These are phyloP conservation scores for Tulasnella sp. DNA, from an alignment of 768 basidiomycete genomes.

Conservation along the genomic window DNA sequence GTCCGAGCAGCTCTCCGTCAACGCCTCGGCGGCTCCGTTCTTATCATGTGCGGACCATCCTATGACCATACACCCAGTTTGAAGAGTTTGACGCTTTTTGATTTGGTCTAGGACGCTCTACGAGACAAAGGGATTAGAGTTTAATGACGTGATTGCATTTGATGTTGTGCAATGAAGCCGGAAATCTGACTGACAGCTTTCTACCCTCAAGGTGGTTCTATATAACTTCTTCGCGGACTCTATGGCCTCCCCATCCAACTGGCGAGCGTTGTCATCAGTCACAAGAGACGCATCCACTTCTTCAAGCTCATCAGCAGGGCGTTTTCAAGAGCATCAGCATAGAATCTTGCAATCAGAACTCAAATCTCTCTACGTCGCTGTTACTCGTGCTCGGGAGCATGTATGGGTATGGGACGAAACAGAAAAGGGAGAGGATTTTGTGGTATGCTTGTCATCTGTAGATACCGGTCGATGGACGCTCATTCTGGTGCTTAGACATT, in stretches of 20 bases:
- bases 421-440: not conserved
- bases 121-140: slow-evolving; percentile 57
- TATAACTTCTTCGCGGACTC: slow-evolving; percentile 71
- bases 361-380: slow-evolving; percentile 13
- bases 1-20: slow-evolving; percentile 37
- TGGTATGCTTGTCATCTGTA: not conserved
- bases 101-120: slow-evolving; percentile 33
- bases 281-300: no score
- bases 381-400: slow-evolving; percentile 14
- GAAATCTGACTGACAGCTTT: not conserved
- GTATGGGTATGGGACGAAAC: slow-evolving; percentile 16
- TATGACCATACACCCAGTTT: no score
- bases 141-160: slow-evolving; percentile 41
- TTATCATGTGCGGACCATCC: slow-evolving; percentile 29
- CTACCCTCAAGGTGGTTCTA: slow-evolving; percentile 43
- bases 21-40: slow-evolving; percentile 38
- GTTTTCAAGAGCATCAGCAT: not conserved
- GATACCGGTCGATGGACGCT: not conserved
- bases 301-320: no score
- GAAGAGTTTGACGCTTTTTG: no score
- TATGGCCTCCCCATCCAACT: slow-evolving; percentile 36
- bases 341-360: slow-evolving; percentile 10
- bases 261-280: slow-evolving; percentile 42
- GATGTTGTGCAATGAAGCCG: no score
- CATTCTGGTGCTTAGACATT: not conserved